A percentile compares a stretch with the other conserved stretches of the same genome.
Conservation (phyloP, 805 yeast species). For the Aciculoconidium aculeatum region DNA sequence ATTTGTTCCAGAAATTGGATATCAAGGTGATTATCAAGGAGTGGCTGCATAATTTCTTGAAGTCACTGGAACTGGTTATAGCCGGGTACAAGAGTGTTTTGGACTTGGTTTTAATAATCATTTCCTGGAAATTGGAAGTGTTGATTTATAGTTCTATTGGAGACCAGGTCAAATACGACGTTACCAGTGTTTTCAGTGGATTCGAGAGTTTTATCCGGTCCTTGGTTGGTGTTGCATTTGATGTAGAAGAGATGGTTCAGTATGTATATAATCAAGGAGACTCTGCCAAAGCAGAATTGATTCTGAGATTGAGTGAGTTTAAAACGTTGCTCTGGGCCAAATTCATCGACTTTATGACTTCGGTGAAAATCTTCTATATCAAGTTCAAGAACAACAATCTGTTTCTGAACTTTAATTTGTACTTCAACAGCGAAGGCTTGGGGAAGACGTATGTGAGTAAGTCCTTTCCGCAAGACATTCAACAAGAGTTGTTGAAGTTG, state of each 20-base stretch:
- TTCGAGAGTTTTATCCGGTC: slow-evolving; percentile 10
- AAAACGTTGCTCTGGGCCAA: slow-evolving; percentile 18
- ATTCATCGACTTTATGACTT: slow-evolving; percentile 27
- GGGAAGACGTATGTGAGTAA: slow-evolving; percentile 15
- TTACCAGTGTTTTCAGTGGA: slow-evolving; percentile 18
- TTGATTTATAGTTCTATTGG: slow-evolving; percentile 18
- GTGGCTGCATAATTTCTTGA: slow-evolving; percentile 18
- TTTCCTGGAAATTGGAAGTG: slow-evolving; percentile 33
- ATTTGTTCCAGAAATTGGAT: slow-evolving; percentile 14
- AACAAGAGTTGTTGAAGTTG: slow-evolving; percentile 29
- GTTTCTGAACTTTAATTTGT: slow-evolving; percentile 25
- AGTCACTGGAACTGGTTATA: slow-evolving; percentile 9
- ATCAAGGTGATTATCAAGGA: slow-evolving; percentile 13
- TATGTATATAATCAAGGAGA: slow-evolving; percentile 1
- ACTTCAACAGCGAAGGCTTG: slow-evolving; percentile 19
- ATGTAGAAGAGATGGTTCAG: slow-evolving; percentile 1
- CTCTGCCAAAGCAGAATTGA: slow-evolving; percentile 7
- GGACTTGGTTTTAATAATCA: slow-evolving; percentile 20
- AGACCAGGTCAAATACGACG: slow-evolving; percentile 19
- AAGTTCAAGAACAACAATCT: slow-evolving; percentile 18
- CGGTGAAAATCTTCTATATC: slow-evolving; percentile 28
- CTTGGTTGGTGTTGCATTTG: slow-evolving; percentile 5
- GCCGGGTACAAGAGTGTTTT: slow-evolving; percentile 15
- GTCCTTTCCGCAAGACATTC: slow-evolving; percentile 22
- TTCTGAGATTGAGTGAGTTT: slow-evolving; percentile 19